Evolutionary conservation across 2,329 filamentous ascomycete genomes (phyloP), one percentile per base, ranked within the genome.

Genomic region (Coniochaeta ligniaria): DNA sequence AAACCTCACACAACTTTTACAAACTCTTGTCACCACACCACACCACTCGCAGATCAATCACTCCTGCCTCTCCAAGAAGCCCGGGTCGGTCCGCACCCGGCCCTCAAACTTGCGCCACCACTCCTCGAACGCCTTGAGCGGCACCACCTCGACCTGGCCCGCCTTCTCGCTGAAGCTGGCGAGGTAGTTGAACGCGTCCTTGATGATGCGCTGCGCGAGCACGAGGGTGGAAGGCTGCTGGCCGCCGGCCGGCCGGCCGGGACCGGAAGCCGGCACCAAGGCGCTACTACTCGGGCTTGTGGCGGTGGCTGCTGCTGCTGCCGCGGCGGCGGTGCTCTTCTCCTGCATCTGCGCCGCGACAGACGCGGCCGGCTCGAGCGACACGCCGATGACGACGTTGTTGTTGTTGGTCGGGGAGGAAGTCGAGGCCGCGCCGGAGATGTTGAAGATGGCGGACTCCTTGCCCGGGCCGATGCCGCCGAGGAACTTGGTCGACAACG

Each of bases 21-120:
- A 4, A 6, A 6, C 17, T 20, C 16, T 9, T 20, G 38, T n/a
- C 6, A 11, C 6, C 3, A 20, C 12, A 12, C 35, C 35, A 5
- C 12, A 8, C 35, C 35, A 3, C 12, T 20, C 4, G 38, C 38
- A 43, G 20, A 43, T 43, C 38, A 43, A 35, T 55, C 52, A 55
- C 50, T 55, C 68, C 50, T 68, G 67, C 68, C 88, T 85, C 75
- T 98, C 93, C 66, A 99, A 78, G 72, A 99, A 99, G 7, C 85
- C 84, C 0, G 95, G 94, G 76, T 99, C 95, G 65, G 85, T 82
- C 68, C 93, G 88, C 43, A 99, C 83, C 70, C 87, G 88, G 63
- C 85, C 84, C 78, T 99, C 94, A 76, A 99, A 99, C 75, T 97
- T 98, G 63, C 81, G 83, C 95, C 96, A 99, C 95, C 96, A 99